A percentile compares a stretch with the other conserved stretches of the same genome.
Evolutionary conservation across 352 stramenopile species (phyloP).

Genomic region (Globisporangium irregulare): DNA sequence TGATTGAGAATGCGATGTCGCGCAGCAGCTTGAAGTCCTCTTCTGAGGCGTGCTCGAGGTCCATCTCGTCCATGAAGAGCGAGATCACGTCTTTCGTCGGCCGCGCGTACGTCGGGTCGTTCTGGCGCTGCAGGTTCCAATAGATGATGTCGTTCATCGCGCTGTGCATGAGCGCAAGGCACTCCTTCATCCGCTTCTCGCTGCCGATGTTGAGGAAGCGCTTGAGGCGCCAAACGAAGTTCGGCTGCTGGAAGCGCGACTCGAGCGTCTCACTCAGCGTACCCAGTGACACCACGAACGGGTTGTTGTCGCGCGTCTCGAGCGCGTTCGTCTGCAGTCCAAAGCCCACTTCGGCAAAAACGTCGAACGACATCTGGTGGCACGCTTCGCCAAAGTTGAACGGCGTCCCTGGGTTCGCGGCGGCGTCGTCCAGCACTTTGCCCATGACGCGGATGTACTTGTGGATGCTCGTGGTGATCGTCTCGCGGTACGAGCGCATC

Average conservation of each 20-base stretch:
- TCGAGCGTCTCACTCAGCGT: conserved; percentile 5
- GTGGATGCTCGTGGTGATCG: conserved; percentile 33
- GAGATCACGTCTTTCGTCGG: conserved; percentile 26
- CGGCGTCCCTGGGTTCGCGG: neutral
- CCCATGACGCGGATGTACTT: conserved; percentile 36
- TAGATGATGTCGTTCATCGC: conserved; percentile 50
- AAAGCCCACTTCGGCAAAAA: conserved; percentile 51
- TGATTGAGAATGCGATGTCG: conserved; percentile 50
- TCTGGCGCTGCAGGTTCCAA: conserved; percentile 37
- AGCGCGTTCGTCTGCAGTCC: conserved; percentile 46
- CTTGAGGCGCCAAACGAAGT: conserved; percentile 37
- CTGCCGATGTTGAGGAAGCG: conserved; percentile 33
- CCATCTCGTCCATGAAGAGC: conserved; percentile 21
- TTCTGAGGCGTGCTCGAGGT: neutral
- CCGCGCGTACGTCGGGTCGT: neutral
- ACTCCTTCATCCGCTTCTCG: conserved; percentile 37
- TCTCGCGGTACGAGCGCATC: conserved; percentile 34
- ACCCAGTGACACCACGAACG: conserved; percentile 30
- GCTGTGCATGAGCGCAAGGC: conserved; percentile 35
- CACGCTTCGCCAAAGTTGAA: conserved; percentile 30
- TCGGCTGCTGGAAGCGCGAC: conserved; percentile 32
- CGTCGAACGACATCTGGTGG: conserved; percentile 47
- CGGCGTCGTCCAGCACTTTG: conserved; percentile 19
- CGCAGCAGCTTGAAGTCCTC: conserved; percentile 26
- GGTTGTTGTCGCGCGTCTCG: conserved; percentile 30